Evolutionary conservation across 306 rosid genomes (phyloP).

Genomic region (Inga laurina): DNA sequence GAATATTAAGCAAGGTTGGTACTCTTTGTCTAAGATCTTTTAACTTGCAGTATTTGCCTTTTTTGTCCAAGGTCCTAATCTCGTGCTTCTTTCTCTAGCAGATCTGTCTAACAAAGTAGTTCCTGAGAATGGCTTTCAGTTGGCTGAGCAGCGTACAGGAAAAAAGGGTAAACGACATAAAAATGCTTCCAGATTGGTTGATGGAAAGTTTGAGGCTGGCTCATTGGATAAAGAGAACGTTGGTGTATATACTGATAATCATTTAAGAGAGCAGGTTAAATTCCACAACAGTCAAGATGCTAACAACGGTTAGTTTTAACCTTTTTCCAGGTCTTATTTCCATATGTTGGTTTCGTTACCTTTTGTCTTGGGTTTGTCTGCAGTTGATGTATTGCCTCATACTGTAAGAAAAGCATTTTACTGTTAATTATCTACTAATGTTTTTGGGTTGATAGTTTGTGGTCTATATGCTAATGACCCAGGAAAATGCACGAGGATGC

Average conservation of each 20-base stretch:
- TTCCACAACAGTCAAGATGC: constrained; percentile 41
- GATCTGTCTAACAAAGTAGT: constrained; percentile 56
- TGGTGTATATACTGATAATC: constrained; percentile 44
- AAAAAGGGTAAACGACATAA: constrained; percentile 68
- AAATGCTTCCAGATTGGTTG: constrained; percentile 57
- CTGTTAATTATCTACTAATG: background rate
- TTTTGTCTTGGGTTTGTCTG: constrained; percentile 12
- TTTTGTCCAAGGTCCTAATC: constrained; percentile 28
- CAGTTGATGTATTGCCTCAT: background rate
- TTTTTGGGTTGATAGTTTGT: constrained; percentile 21
- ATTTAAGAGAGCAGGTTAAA: constrained; percentile 46
- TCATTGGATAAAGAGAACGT: constrained; percentile 46
- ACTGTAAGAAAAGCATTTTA: background rate
- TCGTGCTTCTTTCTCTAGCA: constrained; percentile 41
- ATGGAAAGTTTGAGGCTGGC: constrained; percentile 52
- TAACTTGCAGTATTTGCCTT: constrained; percentile 14
- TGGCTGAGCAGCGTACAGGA: constrained; percentile 62
- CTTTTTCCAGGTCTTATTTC: constrained; percentile 14
- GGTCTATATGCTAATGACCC: constrained; percentile 15
- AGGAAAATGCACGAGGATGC: constrained; percentile 2
- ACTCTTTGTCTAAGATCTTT: constrained; percentile 26
- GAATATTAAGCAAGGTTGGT: constrained; percentile 63
- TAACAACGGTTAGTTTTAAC: constrained; percentile 52
- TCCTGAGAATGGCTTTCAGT: constrained; percentile 58
- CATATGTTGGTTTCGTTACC: constrained; percentile 18